Base-by-base conservation (phyloP, 768 basidiomycete species). In the Termitomyces sp. region DNA sequence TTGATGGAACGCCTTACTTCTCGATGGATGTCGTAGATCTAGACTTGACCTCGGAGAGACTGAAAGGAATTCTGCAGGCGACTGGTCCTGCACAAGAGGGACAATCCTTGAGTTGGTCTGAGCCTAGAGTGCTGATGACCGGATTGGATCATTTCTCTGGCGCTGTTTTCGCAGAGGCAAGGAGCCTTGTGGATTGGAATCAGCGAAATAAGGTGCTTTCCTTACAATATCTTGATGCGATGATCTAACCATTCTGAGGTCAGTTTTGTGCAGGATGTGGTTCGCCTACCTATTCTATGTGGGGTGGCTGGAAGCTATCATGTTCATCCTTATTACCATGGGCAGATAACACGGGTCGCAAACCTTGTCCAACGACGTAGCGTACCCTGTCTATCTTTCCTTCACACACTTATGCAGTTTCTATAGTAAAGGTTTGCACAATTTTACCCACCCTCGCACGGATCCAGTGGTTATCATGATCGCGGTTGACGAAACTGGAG, bases 281-380 rank as follows among this genome's bases (percentile, higher is more conserved):
- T 4, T 82, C 86, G 0, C 80, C 80, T 2, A 82, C 86, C 0
- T 90, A 92, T 65, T 90, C 92, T 0, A 77, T 92, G 63, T 98
- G 96, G 96, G 94, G 85, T 4, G 96, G 96, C 0, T 99, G 94
- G 95, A 99, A 99, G 72, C 73, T 94, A 1, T 80, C 82, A 4
- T 99, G 96, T 70, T 75, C 80, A 6, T 80, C 89, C 0, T 69
- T 91, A 28, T 70, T 92, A 20, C 90, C 91, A 6, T 92, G 91
- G 88, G 77, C 81, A 6, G 79, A 87, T 60, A 85, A 85, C 54
- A 72, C 73, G 42, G 82, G 78, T 43, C 78, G 75, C 63, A 83
- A 82, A 64, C 85, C 86, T 4, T 93, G 92, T 74, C 81, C 80
- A 6, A 86, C 91, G 42, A 80, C 73, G 89, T 92, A 75, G 38